These are phyloP conservation scores for Pelargonium fulgidum DNA, from an alignment of 441 rosid species.

Conservation along the genomic window DNA sequence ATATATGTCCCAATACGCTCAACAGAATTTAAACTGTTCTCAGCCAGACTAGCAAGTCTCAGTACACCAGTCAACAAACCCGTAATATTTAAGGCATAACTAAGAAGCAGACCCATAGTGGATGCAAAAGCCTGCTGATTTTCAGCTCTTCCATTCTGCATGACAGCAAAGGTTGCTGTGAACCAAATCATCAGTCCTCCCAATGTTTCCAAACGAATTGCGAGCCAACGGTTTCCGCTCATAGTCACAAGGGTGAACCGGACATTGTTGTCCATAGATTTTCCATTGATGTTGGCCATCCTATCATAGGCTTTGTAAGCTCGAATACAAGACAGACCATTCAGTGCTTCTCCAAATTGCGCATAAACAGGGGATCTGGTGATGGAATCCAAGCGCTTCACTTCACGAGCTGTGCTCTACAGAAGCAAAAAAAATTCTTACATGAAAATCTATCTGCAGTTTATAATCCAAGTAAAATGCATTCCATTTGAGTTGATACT, in stretches of 20 bases:
- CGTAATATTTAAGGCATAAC: slow-evolving; percentile 81
- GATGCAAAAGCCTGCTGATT: slow-evolving; percentile 77
- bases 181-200: slow-evolving; percentile 96
- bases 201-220: slow-evolving; percentile 70
- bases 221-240: slow-evolving; percentile 83
- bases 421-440: slow-evolving; percentile 19
- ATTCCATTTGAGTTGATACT: background rate
- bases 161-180: slow-evolving; percentile 84
- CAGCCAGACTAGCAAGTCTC: slow-evolving; percentile 86
- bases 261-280: slow-evolving; percentile 78
- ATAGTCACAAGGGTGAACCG: slow-evolving; percentile 68
- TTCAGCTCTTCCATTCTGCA: slow-evolving; percentile 73
- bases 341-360: slow-evolving; percentile 90
- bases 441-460: slow-evolving; percentile 7
- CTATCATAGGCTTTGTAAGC: slow-evolving; percentile 87
- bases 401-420: slow-evolving; percentile 89
- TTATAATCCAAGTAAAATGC: background rate
- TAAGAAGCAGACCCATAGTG: slow-evolving; percentile 87
- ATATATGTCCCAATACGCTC: slow-evolving; percentile 78
- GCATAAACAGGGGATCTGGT: slow-evolving; percentile 91
- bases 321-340: slow-evolving; percentile 73
- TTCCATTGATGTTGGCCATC: slow-evolving; percentile 80
- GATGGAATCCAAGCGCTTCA: slow-evolving; percentile 80
- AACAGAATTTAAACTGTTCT: slow-evolving; percentile 81
- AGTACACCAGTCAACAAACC: slow-evolving; percentile 63